These are phyloP conservation scores for Talaromyces islandicus DNA, from an alignment of 2,329 filamentous ascomycete species.

Conservation along the genomic window DNA sequence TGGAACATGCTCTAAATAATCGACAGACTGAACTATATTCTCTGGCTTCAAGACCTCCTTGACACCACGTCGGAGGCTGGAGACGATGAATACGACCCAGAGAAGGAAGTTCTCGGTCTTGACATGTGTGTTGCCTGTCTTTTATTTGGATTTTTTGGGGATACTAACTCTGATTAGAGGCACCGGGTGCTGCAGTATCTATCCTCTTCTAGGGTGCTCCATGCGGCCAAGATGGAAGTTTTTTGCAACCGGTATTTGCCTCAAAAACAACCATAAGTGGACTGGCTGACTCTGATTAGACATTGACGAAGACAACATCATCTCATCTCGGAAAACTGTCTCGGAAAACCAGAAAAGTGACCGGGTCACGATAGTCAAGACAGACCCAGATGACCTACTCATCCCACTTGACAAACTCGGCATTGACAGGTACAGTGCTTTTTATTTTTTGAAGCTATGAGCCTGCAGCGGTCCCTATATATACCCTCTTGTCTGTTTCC, in stretches of 20 bases:
- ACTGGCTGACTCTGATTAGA: conserved; percentile 40
- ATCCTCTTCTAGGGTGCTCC: conserved; percentile 71
- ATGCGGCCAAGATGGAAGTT: conserved; percentile 67
- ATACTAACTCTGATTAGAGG: conserved; percentile 47
- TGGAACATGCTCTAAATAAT: conserved; percentile 8
- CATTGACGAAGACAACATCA: conserved; percentile 65
- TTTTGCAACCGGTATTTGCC: conserved; percentile 52
- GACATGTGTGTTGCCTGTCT: conserved; percentile 55
- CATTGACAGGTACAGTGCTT: conserved; percentile 16
- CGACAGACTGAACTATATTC: conserved; percentile 77
- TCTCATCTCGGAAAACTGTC: conserved; percentile 63
- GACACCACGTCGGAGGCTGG: conserved; percentile 57
- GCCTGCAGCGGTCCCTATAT: background rate
- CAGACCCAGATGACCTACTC: conserved; percentile 47
- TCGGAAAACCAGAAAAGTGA: conserved; percentile 56
- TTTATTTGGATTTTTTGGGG: background rate
- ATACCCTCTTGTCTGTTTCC: background rate
- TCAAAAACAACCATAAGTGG: background rate
- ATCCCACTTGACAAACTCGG: conserved; percentile 53
- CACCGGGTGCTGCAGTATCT: conserved; percentile 86
- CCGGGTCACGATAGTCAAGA: conserved; percentile 60
- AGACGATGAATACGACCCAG: conserved; percentile 46
- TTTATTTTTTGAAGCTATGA: background rate
- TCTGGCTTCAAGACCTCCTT: conserved; percentile 78
- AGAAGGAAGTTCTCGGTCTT: conserved; percentile 60